Conservation (phyloP, 2,329 filamentous ascomycete genomes). For the Beauveria bassiana region DNA sequence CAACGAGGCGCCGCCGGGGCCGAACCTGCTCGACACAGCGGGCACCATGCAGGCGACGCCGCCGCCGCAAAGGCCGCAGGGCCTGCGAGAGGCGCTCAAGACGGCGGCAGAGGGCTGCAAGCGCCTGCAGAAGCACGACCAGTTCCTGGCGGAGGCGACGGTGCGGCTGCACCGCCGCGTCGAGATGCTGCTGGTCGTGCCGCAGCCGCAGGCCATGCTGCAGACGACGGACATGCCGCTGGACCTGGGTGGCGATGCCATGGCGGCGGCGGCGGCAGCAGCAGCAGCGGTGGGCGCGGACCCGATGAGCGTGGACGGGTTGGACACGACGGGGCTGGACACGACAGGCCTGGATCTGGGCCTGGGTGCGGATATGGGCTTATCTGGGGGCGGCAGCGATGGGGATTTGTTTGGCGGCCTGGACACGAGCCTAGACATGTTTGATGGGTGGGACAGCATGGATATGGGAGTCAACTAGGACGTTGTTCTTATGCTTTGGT, state of each 20-base stretch:
- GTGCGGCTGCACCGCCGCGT: constrained; percentile 57
- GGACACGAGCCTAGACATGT: constrained; percentile 37
- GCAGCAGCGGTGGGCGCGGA: constrained; percentile 23
- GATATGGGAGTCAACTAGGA: constrained; percentile 17
- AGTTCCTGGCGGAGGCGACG: constrained; percentile 49
- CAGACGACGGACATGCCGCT: constrained; percentile 34
- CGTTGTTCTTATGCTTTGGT: background rate
- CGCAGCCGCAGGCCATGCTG: constrained; percentile 33
- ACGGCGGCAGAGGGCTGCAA: constrained; percentile 50
- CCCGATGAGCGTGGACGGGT: constrained; percentile 34
- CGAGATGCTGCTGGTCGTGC: constrained; percentile 53
- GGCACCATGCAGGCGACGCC: constrained; percentile 24
- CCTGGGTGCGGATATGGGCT: constrained; percentile 21
- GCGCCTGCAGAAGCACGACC: constrained; percentile 48
- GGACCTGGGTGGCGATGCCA: constrained; percentile 28
- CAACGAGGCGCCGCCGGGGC: constrained; percentile 31
- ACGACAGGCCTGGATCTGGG: constrained; percentile 27
- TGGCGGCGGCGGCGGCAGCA: constrained; percentile 13
- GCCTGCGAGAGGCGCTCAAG: constrained; percentile 53
- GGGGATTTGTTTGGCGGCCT: constrained; percentile 32
- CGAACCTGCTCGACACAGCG: constrained; percentile 24
- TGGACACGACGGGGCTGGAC: constrained; percentile 18
- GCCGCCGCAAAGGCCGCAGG: constrained; percentile 40
- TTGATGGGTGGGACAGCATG: constrained; percentile 33
- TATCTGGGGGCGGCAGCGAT: constrained; percentile 27